Percentiles rank a stretch among this genome's conserved stretches.
Evolutionary conservation across 495 filamentous ascomycete genomes (phyloP).

Genomic region (Apodospora peruviana): DNA sequence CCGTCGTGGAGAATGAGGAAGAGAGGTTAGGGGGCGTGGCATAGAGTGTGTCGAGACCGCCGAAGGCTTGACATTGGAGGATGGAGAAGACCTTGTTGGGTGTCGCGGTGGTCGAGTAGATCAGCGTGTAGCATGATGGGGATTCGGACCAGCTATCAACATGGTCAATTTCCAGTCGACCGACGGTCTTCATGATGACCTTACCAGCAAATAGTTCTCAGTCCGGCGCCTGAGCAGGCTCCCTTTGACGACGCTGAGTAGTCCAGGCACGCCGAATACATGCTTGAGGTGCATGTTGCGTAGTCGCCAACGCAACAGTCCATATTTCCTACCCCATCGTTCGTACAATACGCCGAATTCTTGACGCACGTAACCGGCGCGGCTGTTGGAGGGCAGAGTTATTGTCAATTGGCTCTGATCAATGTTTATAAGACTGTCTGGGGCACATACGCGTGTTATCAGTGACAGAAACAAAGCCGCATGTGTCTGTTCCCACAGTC

Average conservation of each 20-base stretch:
- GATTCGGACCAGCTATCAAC: slow-evolving; percentile 5
- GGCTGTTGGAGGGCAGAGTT: slow-evolving; percentile 1
- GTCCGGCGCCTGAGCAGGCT: background rate
- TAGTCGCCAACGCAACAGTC: slow-evolving; percentile 11
- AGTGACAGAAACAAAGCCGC: slow-evolving; percentile 6
- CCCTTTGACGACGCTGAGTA: slow-evolving; percentile 7
- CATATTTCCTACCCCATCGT: slow-evolving; percentile 12
- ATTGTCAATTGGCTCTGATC: too few species aligned
- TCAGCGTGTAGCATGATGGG: slow-evolving; percentile 3
- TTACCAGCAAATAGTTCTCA: slow-evolving; percentile 12
- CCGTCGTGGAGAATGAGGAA: background rate
- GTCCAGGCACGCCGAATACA: slow-evolving; percentile 11
- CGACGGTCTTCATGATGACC: background rate
- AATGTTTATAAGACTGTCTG: too few species aligned
- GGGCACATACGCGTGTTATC: too few species aligned
- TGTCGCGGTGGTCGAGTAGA: slow-evolving; percentile 7
- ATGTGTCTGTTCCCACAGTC: slow-evolving; percentile 3
- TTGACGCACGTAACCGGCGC: slow-evolving; percentile 6
- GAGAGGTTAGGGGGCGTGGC: slow-evolving; percentile 2
- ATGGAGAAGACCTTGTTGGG: slow-evolving; percentile 10
- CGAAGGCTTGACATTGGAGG: slow-evolving; percentile 1
- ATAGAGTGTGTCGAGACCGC: slow-evolving; percentile 3
- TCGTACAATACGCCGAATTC: slow-evolving; percentile 6
- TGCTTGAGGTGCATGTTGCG: slow-evolving; percentile 5
- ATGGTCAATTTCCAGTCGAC: background rate